These are phyloP conservation scores for Trichoderma breve DNA, from an alignment of 2,329 filamentous ascomycete genomes.

Conservation along the genomic window DNA sequence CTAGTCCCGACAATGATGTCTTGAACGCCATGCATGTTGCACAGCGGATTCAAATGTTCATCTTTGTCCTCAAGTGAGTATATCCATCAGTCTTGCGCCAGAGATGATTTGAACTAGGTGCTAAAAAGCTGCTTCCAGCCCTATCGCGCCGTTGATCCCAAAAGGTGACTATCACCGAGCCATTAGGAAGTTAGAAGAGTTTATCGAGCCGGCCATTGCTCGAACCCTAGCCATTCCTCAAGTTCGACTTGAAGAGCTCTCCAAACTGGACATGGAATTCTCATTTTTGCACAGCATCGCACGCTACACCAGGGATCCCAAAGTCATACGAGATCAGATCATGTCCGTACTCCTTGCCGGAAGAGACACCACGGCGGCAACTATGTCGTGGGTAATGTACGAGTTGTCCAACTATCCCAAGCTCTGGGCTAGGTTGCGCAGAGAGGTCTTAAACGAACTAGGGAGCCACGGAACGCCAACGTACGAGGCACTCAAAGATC, in stretches of 20 bases:
- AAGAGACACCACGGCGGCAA: slow-evolving; percentile 80
- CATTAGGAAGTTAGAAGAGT: slow-evolving; percentile 65
- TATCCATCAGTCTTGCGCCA: not conserved
- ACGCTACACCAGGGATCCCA: slow-evolving; percentile 60
- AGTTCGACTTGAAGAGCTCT: slow-evolving; percentile 66
- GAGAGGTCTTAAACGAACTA: slow-evolving; percentile 66
- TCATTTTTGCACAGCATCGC: slow-evolving; percentile 79
- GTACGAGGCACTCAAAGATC: slow-evolving; percentile 80
- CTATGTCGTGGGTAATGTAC: slow-evolving; percentile 78
- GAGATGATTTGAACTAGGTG: not conserved
- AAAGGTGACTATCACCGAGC: slow-evolving; percentile 58
- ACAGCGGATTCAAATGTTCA: slow-evolving; percentile 63
- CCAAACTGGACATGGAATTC: slow-evolving; percentile 63
- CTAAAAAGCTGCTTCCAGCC: slow-evolving; percentile 39
- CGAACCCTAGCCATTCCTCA: slow-evolving; percentile 60
- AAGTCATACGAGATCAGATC: slow-evolving; percentile 72
- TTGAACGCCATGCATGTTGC: slow-evolving; percentile 68
- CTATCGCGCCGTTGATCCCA: slow-evolving; percentile 58
- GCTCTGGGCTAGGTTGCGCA: slow-evolving; percentile 64
- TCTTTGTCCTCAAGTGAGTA: slow-evolving; percentile 47
- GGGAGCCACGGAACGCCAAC: slow-evolving; percentile 62
- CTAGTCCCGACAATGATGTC: slow-evolving; percentile 57
- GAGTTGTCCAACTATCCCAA: slow-evolving; percentile 71
- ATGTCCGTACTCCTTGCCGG: slow-evolving; percentile 75
- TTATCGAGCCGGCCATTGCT: slow-evolving; percentile 68